Base-by-base conservation (phyloP, 345 rosid species). In the Heritiera fomes region DNA sequence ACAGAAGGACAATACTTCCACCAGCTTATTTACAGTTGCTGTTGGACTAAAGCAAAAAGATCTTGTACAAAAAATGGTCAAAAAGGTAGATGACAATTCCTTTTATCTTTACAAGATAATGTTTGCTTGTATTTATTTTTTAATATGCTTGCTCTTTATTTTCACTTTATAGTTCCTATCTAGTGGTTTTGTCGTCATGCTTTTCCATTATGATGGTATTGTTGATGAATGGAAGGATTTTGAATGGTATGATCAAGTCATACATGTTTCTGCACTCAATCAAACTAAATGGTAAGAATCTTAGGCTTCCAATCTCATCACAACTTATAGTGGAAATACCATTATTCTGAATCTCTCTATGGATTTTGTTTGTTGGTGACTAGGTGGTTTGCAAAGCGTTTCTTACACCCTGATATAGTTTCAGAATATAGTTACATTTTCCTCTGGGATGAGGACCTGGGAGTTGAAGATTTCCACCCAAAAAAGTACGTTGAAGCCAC, bases 161-260 rank as follows among this genome's bases (percentile, higher is more conserved):
- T 67, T 67, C 71, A 38, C 34, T 34, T 66, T 87, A 81, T 92
- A 95, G 98, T 95, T 95, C 81, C 82, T 84, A 56, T 73, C 86
- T 52, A 84, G 86, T 78, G 86, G 88, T 63, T 93, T 93, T 28
- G 86, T 75, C 2, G 87, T 93, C 55, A 91, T 95, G 93, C 92
- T 95, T 80, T 95, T 95, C 87, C 98, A 95, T 81, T 95, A 95
- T 28, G 98, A 95, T 79, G 98, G 95, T 67, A 45, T 79, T n/a
- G 89, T 90, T 20, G 94, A 95, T 43, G 91, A 85, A 3, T 95
- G 98, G 98, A 92, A 84, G 75, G 81, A 81, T 8, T 89, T 84
- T 63, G 82, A 84, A 59, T 95, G 98, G 99, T 83, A 76, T 72
- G 55, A 83, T 69, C 80, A 49, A 10, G 92, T 91, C 41, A 83